Percentiles rank a stretch among this genome's conserved stretches.
phyloP scores from a whole-genome alignment of 768 basidiomycete species.

The Mycena latifolia region DNA sequence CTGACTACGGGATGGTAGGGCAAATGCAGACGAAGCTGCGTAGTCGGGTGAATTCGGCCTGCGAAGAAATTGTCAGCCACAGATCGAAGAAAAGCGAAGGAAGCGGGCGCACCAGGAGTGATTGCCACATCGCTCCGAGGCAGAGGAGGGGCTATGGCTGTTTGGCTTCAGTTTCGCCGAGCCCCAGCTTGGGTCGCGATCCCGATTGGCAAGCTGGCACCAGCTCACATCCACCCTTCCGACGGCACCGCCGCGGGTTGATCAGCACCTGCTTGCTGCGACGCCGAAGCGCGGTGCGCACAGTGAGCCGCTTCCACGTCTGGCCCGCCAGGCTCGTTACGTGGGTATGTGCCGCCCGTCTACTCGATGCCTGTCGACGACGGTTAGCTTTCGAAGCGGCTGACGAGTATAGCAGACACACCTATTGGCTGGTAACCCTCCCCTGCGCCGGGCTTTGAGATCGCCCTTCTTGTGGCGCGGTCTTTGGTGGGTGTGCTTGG shows the following conservation, averaged over 20 bases:
- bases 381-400: background rate
- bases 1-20: too few relatives aligned
- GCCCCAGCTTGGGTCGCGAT: too few relatives aligned
- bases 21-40: background rate
- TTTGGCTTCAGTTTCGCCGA: too few relatives aligned
- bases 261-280: constrained; percentile 7
- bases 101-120: constrained; percentile 4
- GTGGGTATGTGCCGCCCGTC: constrained; percentile 4
- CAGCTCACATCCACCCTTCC: constrained; percentile 17
- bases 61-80: background rate
- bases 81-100: background rate
- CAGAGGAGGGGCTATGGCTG: constrained; percentile 2
- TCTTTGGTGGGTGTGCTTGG: background rate
- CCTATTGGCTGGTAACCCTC: background rate
- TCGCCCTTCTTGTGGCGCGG: background rate
- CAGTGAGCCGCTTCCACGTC: background rate
- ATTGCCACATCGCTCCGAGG: constrained; percentile 2
- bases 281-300: constrained; percentile 8
- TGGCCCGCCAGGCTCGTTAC: background rate
- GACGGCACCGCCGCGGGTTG: constrained; percentile 11
- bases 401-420: background rate
- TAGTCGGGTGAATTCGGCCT: constrained; percentile 19
- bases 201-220: background rate
- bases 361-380: background rate
- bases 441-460: background rate